Percentiles rank a stretch among this genome's conserved stretches.
Conservation (phyloP, 495 filamentous ascomycete species). For the Neurospora sp. region DNA sequence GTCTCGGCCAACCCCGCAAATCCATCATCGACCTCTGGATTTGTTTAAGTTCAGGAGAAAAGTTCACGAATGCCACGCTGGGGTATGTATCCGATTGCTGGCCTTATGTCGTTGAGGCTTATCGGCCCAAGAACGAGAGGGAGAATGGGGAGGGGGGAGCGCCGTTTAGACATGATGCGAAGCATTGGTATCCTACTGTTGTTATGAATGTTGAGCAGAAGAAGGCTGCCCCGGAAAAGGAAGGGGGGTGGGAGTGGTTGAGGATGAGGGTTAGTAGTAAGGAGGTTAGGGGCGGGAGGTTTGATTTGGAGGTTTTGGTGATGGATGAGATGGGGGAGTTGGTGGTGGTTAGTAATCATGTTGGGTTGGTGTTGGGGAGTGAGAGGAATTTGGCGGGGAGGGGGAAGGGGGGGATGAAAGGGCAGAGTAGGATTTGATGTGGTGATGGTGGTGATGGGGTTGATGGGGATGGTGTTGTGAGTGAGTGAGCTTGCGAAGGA, state of each 20-base stretch:
- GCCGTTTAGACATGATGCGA: slow-evolving; percentile 1
- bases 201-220: slow-evolving; percentile 61
- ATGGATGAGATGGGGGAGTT: slow-evolving; percentile 47
- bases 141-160: neutral
- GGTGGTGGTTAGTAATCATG: slow-evolving; percentile 53
- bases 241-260: slow-evolving; percentile 55
- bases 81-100: slow-evolving; percentile 49
- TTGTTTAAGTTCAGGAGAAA: slow-evolving; percentile 36
- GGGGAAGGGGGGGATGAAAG: neutral
- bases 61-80: slow-evolving; percentile 45
- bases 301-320: slow-evolving; percentile 56
- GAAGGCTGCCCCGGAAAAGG: slow-evolving; percentile 40
- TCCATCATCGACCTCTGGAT: slow-evolving; percentile 59
- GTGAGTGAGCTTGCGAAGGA: neutral
- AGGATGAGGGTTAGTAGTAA: slow-evolving; percentile 47
- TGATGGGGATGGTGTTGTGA: neutral
- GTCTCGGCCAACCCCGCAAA: slow-evolving; percentile 28
- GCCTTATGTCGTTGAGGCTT: slow-evolving; percentile 23
- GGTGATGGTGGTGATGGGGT: neutral
- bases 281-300: slow-evolving; percentile 50
- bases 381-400: slow-evolving; percentile 22
- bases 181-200: slow-evolving; percentile 71
- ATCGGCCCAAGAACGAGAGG: no score
- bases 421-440: neutral
- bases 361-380: slow-evolving; percentile 44